These are phyloP conservation scores for Ichthyophthirius multifiliis DNA, from an alignment of 169 alveolate species.

Conservation along the genomic window DNA sequence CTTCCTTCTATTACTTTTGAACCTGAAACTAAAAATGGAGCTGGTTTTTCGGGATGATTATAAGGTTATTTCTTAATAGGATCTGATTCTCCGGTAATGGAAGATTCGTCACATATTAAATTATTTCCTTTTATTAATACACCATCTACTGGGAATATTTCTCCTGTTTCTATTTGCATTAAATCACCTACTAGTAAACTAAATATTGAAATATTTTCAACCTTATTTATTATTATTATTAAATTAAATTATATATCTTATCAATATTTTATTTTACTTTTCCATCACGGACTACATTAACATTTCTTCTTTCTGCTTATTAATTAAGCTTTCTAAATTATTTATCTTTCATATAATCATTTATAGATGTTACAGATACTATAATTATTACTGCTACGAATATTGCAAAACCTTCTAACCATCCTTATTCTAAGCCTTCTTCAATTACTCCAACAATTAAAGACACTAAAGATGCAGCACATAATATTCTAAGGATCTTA, in stretches of 20 bases:
- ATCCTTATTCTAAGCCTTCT: conserved; percentile 48
- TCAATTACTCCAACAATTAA: conserved; percentile 58
- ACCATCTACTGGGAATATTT: conserved; percentile 79
- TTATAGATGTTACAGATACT: conserved; percentile 82
- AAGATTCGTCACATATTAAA: conserved; percentile 81
- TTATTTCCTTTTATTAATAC: conserved; percentile 76
- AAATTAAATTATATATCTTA: no score
- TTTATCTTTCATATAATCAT: conserved; percentile 86
- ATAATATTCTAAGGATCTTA: conserved; percentile 61
- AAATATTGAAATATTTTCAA: conserved; percentile 14
- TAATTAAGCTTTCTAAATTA: conserved; percentile 84
- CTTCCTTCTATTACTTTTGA: conserved; percentile 84
- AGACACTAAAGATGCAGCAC: conserved; percentile 70
- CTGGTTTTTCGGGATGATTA: conserved; percentile 38
- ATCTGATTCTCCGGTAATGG: conserved; percentile 92
- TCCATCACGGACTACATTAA: conserved; percentile 64
- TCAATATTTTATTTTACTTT: conserved; percentile 6
- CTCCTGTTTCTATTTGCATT: conserved; percentile 82
- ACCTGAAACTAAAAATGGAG: conserved; percentile 88
- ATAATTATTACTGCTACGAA: conserved; percentile 89
- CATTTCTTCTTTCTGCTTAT: conserved; percentile 56
- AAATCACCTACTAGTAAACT: conserved; percentile 90
- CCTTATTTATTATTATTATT: background rate
- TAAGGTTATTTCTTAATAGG: conserved; percentile 58
- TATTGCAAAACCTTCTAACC: conserved; percentile 93